These are phyloP conservation scores for Chimonanthus praecox DNA, from an alignment of 164 flowering plant genomes.

Conservation along the genomic window DNA sequence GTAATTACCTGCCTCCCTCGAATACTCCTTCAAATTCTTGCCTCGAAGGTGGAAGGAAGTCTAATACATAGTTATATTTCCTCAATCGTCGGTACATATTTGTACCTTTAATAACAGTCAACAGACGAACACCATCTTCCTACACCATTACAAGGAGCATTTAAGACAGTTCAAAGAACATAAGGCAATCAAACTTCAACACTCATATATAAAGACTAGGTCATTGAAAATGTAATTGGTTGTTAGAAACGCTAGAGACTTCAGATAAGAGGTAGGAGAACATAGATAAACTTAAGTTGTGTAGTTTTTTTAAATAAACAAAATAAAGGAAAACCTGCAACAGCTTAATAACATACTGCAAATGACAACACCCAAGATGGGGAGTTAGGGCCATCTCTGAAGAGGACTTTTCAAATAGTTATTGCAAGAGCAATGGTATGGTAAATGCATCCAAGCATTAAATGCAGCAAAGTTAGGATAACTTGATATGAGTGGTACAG, in stretches of 20 bases:
- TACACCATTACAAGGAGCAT: conserved; percentile 30
- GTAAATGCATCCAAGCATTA: not conserved
- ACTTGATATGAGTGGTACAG: no score
- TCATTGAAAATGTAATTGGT: not conserved
- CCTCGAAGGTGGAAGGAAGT: conserved; percentile 71
- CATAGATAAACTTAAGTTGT: not conserved
- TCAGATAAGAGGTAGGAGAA: not conserved
- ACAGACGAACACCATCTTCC: conserved; percentile 81
- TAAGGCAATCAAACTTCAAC: no score
- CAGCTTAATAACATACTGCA: not conserved
- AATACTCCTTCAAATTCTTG: conserved; percentile 40
- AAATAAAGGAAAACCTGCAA: not conserved
- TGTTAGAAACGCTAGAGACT: not conserved
- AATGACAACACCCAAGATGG: not conserved
- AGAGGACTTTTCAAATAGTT: not conserved
- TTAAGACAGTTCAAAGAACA: not conserved
- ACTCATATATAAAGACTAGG: no score
- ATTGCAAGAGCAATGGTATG: not conserved
- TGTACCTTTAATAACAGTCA: conserved; percentile 73
- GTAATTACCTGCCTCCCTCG: conserved; percentile 43
- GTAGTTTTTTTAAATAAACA: not conserved
- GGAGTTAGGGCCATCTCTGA: not conserved
- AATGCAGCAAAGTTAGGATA: no score
- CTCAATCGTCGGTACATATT: conserved; percentile 62
- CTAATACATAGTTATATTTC: conserved; percentile 47